phyloP scores from a whole-genome alignment of 768 basidiomycete genomes.

The Lactifluus subvellereus region DNA sequence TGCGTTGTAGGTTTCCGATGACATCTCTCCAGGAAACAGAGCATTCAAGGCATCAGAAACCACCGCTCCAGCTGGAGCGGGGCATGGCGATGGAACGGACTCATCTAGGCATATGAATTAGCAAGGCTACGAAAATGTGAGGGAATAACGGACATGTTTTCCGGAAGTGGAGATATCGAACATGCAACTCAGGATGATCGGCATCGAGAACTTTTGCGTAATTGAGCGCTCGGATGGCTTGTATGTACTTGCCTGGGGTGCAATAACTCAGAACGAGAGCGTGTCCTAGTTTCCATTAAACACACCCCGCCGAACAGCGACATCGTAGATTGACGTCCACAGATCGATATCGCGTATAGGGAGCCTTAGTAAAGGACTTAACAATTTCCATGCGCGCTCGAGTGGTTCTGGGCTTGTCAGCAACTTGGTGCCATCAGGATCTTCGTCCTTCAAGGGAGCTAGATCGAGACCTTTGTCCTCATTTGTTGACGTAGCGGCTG shows the following conservation, averaged over 20 bases:
- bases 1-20: conserved; percentile 64
- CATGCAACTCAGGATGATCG: conserved; percentile 62
- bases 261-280: conserved; percentile 3
- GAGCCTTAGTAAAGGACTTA: conserved; percentile 55
- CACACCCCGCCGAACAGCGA: conserved; percentile 75
- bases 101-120: conserved; percentile 36
- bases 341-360: conserved; percentile 53
- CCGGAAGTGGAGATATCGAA: conserved; percentile 61
- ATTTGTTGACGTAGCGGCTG: conserved; percentile 34
- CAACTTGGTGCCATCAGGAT: conserved; percentile 75
- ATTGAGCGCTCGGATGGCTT: conserved; percentile 65
- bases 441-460: conserved; percentile 60
- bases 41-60: conserved; percentile 43
- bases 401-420: conserved; percentile 58
- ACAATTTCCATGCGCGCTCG: conserved; percentile 66
- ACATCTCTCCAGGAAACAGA: conserved; percentile 51
- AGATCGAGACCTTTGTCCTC: conserved; percentile 71
- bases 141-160: conserved; percentile 39
- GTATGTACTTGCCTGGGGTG: conserved; percentile 66
- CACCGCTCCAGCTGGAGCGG: conserved; percentile 44
- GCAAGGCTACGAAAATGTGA: not conserved
- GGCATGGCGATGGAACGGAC: conserved; percentile 37
- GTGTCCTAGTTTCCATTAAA: conserved; percentile 16
- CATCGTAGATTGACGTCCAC: conserved; percentile 75
- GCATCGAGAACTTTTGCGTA: conserved; percentile 48